Percentiles rank a stretch among this genome's conserved stretches.
Conservation (phyloP, 176 grass and related monocot species). For the Avena sativa region DNA sequence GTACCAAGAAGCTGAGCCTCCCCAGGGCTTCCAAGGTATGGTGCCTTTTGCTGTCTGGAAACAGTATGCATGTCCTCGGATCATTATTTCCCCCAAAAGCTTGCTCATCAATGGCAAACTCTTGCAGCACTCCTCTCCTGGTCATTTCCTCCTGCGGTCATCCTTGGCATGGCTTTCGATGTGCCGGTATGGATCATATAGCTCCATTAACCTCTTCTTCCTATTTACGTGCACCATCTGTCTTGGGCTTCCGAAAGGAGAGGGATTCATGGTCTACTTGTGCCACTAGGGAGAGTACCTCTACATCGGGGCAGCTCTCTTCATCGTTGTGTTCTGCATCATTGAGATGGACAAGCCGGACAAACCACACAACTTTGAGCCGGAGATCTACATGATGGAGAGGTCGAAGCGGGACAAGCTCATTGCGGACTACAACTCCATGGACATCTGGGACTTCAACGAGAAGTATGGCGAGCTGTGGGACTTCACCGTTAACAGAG, state of each 20-base stretch:
- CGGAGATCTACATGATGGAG: conserved; percentile 97
- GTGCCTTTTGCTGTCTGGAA: conserved; percentile 10
- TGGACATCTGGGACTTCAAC: conserved; percentile 99
- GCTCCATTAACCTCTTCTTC: not conserved
- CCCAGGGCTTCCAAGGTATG: conserved; percentile 91
- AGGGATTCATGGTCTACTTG: not conserved
- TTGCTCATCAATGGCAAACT: conserved; percentile 38
- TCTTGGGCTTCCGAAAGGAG: conserved; percentile 29
- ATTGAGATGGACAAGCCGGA: conserved; percentile 94
- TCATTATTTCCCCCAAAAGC: conserved; percentile 1
- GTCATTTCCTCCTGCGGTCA: conserved; percentile 85
- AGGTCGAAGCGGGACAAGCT: conserved; percentile 85
- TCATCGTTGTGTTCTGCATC: conserved; percentile 73
- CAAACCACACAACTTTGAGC: conserved; percentile 96
- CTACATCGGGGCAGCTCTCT: conserved; percentile 85
- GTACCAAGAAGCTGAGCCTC: conserved; percentile 86
- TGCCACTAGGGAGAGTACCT: conserved; percentile 82
- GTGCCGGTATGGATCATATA: conserved; percentile 65
- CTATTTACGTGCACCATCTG: conserved; percentile 28
- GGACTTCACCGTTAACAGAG: conserved; percentile 88
- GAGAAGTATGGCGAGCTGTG: conserved; percentile 97
- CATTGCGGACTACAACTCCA: conserved; percentile 88
- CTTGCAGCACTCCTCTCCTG: conserved; percentile 84
- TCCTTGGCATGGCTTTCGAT: conserved; percentile 74
- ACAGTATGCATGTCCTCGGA: not conserved